A percentile compares a stretch with the other conserved stretches of the same genome.
These are phyloP conservation scores for Saccharomycopsis sp. DNA, from an alignment of 805 yeast species.

Conservation along the genomic window DNA sequence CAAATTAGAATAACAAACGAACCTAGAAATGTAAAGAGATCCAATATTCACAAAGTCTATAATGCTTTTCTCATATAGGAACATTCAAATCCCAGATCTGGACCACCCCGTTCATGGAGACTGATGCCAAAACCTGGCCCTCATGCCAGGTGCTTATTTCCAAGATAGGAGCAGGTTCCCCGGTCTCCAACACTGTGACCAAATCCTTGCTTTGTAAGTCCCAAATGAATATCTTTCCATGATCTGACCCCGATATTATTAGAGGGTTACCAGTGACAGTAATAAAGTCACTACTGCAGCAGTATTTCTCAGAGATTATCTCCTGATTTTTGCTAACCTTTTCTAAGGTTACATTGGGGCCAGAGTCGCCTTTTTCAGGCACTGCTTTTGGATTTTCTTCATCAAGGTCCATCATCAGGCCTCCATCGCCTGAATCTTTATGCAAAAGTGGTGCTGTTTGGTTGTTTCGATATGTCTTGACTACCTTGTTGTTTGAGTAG, in stretches of 20 bases:
- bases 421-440: background rate
- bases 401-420: background rate
- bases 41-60: no score
- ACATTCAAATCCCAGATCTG: conserved; percentile 14
- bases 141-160: conserved; percentile 34
- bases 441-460: no score
- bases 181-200: conserved; percentile 21
- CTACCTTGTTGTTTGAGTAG: conserved; percentile 71
- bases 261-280: conserved; percentile 31
- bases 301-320: conserved; percentile 42
- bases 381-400: background rate
- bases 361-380: background rate
- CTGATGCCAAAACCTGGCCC: conserved; percentile 33
- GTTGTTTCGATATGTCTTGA: conserved; percentile 54
- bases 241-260: conserved; percentile 58
- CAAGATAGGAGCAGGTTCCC: conserved; percentile 30
- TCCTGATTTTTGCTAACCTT: background rate
- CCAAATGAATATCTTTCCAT: conserved; percentile 52
- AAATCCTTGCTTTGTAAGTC: conserved; percentile 55
- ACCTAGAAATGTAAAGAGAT: no score
- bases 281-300: conserved; percentile 48
- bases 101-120: conserved; percentile 27
- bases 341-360: background rate
- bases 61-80: background rate
- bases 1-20: no score